These are phyloP conservation scores for Hordeum pubiflorum DNA, from an alignment of 202 grass and related monocot species.

Conservation along the genomic window DNA sequence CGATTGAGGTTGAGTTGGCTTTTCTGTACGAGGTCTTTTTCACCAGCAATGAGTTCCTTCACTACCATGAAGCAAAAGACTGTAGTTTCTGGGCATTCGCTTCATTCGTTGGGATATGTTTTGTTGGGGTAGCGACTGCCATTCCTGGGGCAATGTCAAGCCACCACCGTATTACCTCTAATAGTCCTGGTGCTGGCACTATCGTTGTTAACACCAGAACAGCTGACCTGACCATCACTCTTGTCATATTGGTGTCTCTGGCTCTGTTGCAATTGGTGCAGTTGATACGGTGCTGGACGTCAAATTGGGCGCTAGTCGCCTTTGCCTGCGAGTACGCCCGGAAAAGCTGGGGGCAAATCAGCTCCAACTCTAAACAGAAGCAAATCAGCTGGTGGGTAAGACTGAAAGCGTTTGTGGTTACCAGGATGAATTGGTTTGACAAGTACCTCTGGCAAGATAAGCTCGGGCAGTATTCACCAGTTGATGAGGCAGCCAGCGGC, in stretches of 20 bases:
- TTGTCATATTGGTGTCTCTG: not conserved
- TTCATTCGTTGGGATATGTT: slow-evolving; percentile 1
- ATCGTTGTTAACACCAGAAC: not conserved
- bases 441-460: not conserved
- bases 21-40: not conserved
- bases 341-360: too few species aligned
- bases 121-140: not conserved
- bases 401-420: not conserved
- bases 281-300: not conserved
- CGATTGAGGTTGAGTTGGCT: not conserved
- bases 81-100: not conserved
- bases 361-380: too few species aligned
- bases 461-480: not conserved
- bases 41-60: not conserved
- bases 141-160: not conserved
- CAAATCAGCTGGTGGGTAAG: not conserved
- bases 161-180: not conserved
- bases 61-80: not conserved
- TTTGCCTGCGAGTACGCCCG: not conserved
- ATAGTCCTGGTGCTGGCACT: not conserved
- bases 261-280: slow-evolving; percentile 2
- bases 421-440: not conserved
- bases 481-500: not conserved
- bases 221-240: not conserved
- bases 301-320: not conserved